Conservation (phyloP, 2,329 filamentous ascomycete species). For the Ceratocystis eucalypticola region DNA sequence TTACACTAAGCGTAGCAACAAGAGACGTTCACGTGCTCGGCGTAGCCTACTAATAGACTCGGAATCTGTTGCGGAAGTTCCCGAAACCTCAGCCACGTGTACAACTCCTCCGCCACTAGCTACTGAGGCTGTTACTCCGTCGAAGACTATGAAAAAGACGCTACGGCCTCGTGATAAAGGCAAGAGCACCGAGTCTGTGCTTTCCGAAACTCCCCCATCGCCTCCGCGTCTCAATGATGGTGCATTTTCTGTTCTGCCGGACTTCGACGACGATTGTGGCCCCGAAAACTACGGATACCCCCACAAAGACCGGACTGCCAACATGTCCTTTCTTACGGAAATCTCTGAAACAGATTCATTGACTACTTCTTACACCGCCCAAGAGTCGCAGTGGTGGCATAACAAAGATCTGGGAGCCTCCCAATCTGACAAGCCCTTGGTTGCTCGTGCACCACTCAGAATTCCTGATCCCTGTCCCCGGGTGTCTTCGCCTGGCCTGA, state of each 20-base stretch:
- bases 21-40: slow-evolving; percentile 6
- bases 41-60: slow-evolving; percentile 9
- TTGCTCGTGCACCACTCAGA: slow-evolving; percentile 2
- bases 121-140: neutral
- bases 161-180: slow-evolving; percentile 13
- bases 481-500: slow-evolving; percentile 6
- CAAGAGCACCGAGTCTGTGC: slow-evolving; percentile 16
- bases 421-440: slow-evolving; percentile 2
- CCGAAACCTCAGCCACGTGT: neutral
- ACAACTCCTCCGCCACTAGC: neutral
- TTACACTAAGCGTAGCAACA: slow-evolving; percentile 11
- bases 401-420: slow-evolving; percentile 4
- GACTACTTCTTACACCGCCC: neutral
- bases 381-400: slow-evolving; percentile 14
- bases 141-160: neutral
- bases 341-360: slow-evolving; percentile 15
- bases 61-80: slow-evolving; percentile 10
- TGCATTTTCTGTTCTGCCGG: slow-evolving; percentile 16
- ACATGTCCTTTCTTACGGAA: slow-evolving; percentile 14
- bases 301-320: slow-evolving; percentile 1
- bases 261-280: slow-evolving; percentile 15
- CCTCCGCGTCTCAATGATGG: slow-evolving; percentile 16
- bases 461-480: slow-evolving; percentile 9
- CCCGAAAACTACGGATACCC: slow-evolving; percentile 2
- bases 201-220: slow-evolving; percentile 14